A percentile compares a stretch with the other conserved stretches of the same genome.
Evolutionary conservation across 2,329 filamentous ascomycete genomes (phyloP).

Genomic region (Podosphaera leucotricha): DNA sequence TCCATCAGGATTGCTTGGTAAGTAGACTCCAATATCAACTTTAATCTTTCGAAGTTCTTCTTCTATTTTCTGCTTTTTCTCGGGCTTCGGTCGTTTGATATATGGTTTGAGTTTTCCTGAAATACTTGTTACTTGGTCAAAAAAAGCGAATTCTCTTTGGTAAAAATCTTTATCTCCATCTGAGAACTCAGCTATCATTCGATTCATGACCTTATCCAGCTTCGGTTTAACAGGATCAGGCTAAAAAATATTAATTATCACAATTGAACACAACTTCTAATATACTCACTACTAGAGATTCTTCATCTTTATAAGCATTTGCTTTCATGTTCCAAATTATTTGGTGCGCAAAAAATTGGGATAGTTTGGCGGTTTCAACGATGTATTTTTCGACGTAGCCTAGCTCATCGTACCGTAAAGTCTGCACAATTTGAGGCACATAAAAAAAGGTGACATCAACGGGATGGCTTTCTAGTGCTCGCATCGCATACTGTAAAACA

Average conservation of each 20-base stretch:
- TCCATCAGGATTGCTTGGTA: slow-evolving; percentile 90
- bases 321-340: slow-evolving; percentile 99
- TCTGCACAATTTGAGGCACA: slow-evolving; percentile 93
- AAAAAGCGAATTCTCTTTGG: slow-evolving; percentile 91
- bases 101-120: slow-evolving; percentile 88
- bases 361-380: slow-evolving; percentile 86
- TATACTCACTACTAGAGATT: slow-evolving; percentile 49
- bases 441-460: slow-evolving; percentile 99
- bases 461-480: slow-evolving; percentile 76
- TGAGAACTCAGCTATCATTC: slow-evolving; percentile 65
- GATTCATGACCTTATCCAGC: slow-evolving; percentile 69
- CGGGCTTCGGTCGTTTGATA: slow-evolving; percentile 76
- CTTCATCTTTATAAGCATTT: slow-evolving; percentile 94
- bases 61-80: slow-evolving; percentile 98
- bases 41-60: slow-evolving; percentile 95
- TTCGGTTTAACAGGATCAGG: slow-evolving; percentile 86
- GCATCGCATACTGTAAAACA: slow-evolving; percentile 89
- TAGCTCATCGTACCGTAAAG: slow-evolving; percentile 71
- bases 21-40: slow-evolving; percentile 88
- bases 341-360: slow-evolving; percentile 95
- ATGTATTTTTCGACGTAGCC: slow-evolving; percentile 96
- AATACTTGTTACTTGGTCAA: slow-evolving; percentile 84
- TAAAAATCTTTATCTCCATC: slow-evolving; percentile 63
- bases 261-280: background rate
- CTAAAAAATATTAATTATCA: slow-evolving; percentile 17